Percentiles rank a stretch among this genome's conserved stretches.
Evolutionary conservation across 257 asterid genomes (phyloP).

Genomic region (Coffea eugenioides): DNA sequence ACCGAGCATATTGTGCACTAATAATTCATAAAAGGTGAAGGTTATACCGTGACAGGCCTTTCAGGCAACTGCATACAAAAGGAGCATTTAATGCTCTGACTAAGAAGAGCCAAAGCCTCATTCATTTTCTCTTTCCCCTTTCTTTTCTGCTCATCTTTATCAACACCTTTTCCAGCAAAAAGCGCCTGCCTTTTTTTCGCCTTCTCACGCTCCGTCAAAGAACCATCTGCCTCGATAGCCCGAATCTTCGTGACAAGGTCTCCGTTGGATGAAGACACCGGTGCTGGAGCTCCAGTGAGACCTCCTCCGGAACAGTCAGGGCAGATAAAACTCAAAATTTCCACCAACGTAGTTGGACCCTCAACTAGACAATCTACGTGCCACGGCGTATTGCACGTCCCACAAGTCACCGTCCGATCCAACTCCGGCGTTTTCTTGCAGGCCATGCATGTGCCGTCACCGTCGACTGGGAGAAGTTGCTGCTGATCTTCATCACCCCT

Average conservation of each 20-base stretch:
- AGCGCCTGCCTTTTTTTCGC: conserved; percentile 61
- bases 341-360: conserved; percentile 34
- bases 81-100: conserved; percentile 63
- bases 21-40: neutral
- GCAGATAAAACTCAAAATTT: conserved; percentile 42
- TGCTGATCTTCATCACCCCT: neutral
- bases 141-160: conserved; percentile 13
- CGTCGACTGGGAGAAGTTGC: conserved; percentile 53
- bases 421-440: conserved; percentile 54
- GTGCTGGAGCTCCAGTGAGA: conserved; percentile 46
- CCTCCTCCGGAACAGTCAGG: conserved; percentile 82
- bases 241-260: conserved; percentile 55
- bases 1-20: neutral
- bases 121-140: conserved; percentile 25
- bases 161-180: conserved; percentile 41
- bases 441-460: conserved; percentile 70
- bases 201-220: conserved; percentile 64
- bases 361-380: conserved; percentile 56
- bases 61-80: conserved; percentile 82
- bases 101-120: conserved; percentile 54
- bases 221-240: conserved; percentile 57
- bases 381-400: conserved; percentile 80
- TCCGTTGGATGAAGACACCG: conserved; percentile 27
- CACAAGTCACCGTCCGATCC: conserved; percentile 48
- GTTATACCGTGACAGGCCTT: conserved; percentile 75